phyloP scores from a whole-genome alignment of 1,284 basidiomycete species.

The Ustilago crameri region DNA sequence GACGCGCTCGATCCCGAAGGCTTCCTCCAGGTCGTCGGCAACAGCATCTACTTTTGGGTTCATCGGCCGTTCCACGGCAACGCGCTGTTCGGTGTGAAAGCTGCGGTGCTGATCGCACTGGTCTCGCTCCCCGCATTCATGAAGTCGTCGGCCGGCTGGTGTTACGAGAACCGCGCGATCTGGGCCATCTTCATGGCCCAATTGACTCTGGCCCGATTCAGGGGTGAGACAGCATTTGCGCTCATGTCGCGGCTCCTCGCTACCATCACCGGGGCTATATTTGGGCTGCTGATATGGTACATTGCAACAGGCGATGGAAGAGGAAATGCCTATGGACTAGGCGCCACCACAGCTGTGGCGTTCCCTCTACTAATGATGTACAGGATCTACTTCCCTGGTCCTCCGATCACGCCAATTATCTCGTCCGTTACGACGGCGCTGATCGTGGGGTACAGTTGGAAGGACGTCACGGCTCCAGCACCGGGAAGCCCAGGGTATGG shows the following conservation, averaged over 20 bases:
- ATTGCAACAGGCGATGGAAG: conserved; percentile 71
- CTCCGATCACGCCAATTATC: conserved; percentile 79
- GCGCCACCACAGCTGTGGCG: conserved; percentile 76
- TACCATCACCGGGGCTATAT: conserved; percentile 70
- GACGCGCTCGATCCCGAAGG: conserved; percentile 77
- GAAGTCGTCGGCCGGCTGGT: conserved; percentile 54
- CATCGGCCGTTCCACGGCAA: conserved; percentile 64
- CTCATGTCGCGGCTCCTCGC: conserved; percentile 56
- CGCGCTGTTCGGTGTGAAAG: conserved; percentile 80
- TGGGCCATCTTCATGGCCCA: conserved; percentile 67
- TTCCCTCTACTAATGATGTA: conserved; percentile 74
- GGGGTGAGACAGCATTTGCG: conserved; percentile 63
- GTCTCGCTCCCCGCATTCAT: conserved; percentile 56
- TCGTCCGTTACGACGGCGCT: conserved; percentile 76
- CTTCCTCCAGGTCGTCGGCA: conserved; percentile 51
- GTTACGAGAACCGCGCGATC: conserved; percentile 61
- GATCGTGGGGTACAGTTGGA: conserved; percentile 60
- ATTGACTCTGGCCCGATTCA: conserved; percentile 56
- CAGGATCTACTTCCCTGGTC: conserved; percentile 79
- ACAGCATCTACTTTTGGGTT: conserved; percentile 33
- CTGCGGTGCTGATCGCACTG: conserved; percentile 75
- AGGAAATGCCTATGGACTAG: conserved; percentile 78
- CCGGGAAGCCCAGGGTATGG: conserved; percentile 68
- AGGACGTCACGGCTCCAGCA: conserved; percentile 53
- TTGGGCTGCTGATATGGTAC: conserved; percentile 79